These are phyloP conservation scores for Breynia disticha DNA, from an alignment of 441 rosid genomes.

Conservation along the genomic window DNA sequence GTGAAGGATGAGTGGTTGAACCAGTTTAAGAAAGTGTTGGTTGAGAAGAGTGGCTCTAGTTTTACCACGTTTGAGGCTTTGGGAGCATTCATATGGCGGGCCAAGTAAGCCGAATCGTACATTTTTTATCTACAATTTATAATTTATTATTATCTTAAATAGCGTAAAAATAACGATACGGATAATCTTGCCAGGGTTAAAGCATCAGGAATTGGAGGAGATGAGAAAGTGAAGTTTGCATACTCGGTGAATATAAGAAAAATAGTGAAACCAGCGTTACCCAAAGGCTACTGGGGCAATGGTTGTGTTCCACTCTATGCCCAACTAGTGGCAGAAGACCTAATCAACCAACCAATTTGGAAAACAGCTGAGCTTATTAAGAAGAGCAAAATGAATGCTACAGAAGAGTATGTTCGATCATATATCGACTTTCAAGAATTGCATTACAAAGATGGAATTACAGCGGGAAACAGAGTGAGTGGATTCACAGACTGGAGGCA, in stretches of 20 bases:
- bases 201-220: conserved; percentile 31
- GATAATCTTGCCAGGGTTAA: conserved; percentile 33
- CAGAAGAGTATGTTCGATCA: conserved; percentile 56
- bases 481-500: conserved; percentile 92
- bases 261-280: conserved; percentile 57
- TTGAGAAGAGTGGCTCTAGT: conserved; percentile 40
- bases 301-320: conserved; percentile 79
- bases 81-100: conserved; percentile 85
- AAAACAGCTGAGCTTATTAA: conserved; percentile 56
- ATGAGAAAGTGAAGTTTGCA: conserved; percentile 51
- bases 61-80: conserved; percentile 85
- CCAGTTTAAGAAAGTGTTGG: conserved; percentile 34
- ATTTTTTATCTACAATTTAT: not conserved
- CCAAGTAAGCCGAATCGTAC: conserved; percentile 46
- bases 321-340: conserved; percentile 36
- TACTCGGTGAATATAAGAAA: conserved; percentile 57
- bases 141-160: not conserved
- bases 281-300: conserved; percentile 73
- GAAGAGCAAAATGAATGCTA: conserved; percentile 61
- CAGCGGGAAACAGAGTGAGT: conserved; percentile 53
- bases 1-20: conserved; percentile 64
- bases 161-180: not conserved
- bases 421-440: conserved; percentile 67
- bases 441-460: conserved; percentile 34
- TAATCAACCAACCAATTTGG: conserved; percentile 59